Evolutionary conservation across 108 stramenopile genomes (phyloP), one percentile per base, ranked within the genome.

Genomic region (Pelagomonas calceolata): DNA sequence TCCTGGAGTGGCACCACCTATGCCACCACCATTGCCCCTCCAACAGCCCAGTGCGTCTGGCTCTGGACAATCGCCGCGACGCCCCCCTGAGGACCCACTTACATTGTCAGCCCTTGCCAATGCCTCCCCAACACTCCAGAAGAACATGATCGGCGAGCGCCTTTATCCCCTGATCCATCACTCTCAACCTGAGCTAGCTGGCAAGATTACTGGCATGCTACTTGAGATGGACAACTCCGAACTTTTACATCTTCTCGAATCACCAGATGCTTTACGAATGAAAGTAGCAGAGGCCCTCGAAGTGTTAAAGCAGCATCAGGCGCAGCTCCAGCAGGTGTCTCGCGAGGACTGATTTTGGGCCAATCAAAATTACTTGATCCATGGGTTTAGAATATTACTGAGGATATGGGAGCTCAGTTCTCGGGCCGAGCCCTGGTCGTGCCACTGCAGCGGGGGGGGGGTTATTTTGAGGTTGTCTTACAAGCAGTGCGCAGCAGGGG

Each of bases 201-300:
- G 85, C 64, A 87, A 87, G 72, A 85, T 87, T 79, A 86, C 85
- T 31, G 86, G 86, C 66, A 87, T 87, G 86, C 78, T 87, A 18
- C 80, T 87, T 31, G 85, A 87, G 71, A 80, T 85, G 85, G 86
- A 87, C 77, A 83, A 81, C 68, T 32, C 74, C 9, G 86, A 87
- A 70, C 76, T 87, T n/a, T 69, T 87, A 34, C 79, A 86, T 72
- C 66, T 86, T 0, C 75, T 87, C n/a, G 84, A 87, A 75, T 81
- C 81, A 0, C 86, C 86, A 32, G 86, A 86, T 34, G 76, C 83
- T 0, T 81, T 87, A 5, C 15, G 46, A 15, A 65, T 73, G 31
- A 84, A 85, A 72, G 77, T 85, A 65, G 45, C 69, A 15, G 84
- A 86, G 76, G 86, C 87, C 10, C 66, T 85, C 45, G 67, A 71